These are phyloP conservation scores for Starmera dryadoides DNA, from an alignment of 805 yeast genomes.

Conservation along the genomic window DNA sequence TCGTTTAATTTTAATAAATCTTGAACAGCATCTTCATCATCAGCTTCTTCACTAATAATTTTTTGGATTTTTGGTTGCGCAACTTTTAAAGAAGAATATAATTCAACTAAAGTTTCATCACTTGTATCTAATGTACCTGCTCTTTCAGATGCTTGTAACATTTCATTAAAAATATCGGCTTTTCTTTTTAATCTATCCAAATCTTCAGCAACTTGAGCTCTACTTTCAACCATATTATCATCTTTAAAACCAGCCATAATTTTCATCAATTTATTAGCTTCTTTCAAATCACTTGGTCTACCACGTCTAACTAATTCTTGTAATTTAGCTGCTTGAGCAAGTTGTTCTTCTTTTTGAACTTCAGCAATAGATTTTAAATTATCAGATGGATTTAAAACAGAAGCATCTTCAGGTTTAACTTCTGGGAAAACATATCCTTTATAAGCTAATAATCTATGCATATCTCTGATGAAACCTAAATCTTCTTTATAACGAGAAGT, in stretches of 20 bases:
- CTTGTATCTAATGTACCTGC: constrained; percentile 29
- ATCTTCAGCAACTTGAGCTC: constrained; percentile 76
- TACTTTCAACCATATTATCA: constrained; percentile 58
- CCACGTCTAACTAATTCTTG: constrained; percentile 95
- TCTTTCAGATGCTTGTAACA: constrained; percentile 52
- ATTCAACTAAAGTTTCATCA: constrained; percentile 70
- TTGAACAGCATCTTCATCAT: constrained; percentile 57
- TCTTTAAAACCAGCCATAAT: constrained; percentile 97
- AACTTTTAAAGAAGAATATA: constrained; percentile 69
- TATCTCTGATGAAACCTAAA: constrained; percentile 84
- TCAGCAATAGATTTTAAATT: constrained; percentile 84
- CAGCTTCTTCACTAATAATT: constrained; percentile 74
- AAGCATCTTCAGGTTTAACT: constrained; percentile 81
- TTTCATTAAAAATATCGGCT: constrained; percentile 80
- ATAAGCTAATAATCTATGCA: constrained; percentile 84
- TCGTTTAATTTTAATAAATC: constrained; percentile 68
- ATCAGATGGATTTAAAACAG: constrained; percentile 87
- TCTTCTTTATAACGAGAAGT: constrained; percentile 89
- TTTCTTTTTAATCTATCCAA: constrained; percentile 78
- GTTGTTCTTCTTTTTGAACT: constrained; percentile 83
- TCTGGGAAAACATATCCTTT: constrained; percentile 95
- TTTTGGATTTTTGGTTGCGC: constrained; percentile 84
- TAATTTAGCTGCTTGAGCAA: constrained; percentile 89
- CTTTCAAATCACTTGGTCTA: constrained; percentile 88
- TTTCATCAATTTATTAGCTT: constrained; percentile 95